Conservation (phyloP, 371 early-diverging fungal species). For the Mycotypha africana region DNA sequence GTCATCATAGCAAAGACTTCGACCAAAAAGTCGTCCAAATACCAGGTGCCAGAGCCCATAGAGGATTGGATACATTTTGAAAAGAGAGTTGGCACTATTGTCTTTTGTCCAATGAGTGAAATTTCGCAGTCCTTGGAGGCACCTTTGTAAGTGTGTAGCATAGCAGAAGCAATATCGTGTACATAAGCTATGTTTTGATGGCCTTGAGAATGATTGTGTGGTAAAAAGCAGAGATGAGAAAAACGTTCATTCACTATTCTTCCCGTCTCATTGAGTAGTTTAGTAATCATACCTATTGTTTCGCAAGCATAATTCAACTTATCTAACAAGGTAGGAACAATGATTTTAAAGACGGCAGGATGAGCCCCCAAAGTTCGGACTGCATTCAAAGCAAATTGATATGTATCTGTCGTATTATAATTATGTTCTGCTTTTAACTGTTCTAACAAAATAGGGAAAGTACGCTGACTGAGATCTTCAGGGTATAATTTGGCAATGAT, state of each 20-base stretch:
- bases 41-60: conserved; percentile 7
- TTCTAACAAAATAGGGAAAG: conserved; percentile 13
- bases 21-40: conserved; percentile 10
- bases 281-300: conserved; percentile 3
- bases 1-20: conserved; percentile 11
- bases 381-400: conserved; percentile 4
- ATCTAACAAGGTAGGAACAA: conserved; percentile 8
- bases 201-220: too few relatives aligned
- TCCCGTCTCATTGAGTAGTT: background rate
- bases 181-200: conserved; percentile 8
- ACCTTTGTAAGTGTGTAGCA: conserved; percentile 10
- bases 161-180: conserved; percentile 9
- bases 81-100: conserved; percentile 15
- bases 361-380: conserved; percentile 4
- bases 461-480: conserved; percentile 5
- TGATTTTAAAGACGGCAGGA: conserved; percentile 14
- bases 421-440: conserved; percentile 1
- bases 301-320: conserved; percentile 12
- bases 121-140: conserved; percentile 12
- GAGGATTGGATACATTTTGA: background rate
- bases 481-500: conserved; percentile 16
- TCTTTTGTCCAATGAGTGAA: conserved; percentile 7
- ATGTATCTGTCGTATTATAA: background rate
- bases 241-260: background rate
- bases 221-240: too few relatives aligned